Evolutionary conservation across 805 yeast genomes (phyloP).

Genomic region (Pichia ethanolica): DNA sequence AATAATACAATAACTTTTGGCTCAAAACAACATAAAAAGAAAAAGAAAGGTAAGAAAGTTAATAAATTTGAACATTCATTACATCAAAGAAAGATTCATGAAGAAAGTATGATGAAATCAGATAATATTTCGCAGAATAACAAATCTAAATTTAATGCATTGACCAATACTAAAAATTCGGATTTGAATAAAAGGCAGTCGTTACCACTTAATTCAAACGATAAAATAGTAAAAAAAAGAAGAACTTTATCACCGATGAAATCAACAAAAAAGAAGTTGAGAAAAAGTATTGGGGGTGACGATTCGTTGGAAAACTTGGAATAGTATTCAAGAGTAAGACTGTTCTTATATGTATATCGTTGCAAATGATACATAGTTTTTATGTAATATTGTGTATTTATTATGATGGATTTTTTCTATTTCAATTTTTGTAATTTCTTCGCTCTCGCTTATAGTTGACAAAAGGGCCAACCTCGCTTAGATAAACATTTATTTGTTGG

Average conservation of each 20-base stretch:
- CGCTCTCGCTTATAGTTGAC: constrained; percentile 7
- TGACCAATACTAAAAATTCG: constrained; percentile 6
- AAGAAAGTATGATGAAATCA: constrained; percentile 1
- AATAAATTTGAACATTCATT: background rate
- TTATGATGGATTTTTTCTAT: background rate
- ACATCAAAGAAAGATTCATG: constrained; percentile 2
- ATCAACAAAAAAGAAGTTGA: constrained; percentile 10
- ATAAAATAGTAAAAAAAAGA: constrained; percentile 7
- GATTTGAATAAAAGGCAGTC: constrained; percentile 7
- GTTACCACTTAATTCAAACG: background rate
- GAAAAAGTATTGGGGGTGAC: constrained; percentile 8
- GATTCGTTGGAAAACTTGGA: constrained; percentile 5
- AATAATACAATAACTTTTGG: constrained; percentile 3
- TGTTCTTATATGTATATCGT: no score
- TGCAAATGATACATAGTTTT: no score
- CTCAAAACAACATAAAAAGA: background rate
- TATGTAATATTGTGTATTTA: no score
- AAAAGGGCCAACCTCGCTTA: background rate
- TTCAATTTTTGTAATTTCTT: background rate
- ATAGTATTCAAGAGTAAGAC: background rate
- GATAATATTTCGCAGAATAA: background rate
- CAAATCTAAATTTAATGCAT: constrained; percentile 2
- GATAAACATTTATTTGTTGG: background rate
- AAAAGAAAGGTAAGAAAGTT: background rate
- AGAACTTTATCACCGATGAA: constrained; percentile 12